A percentile compares a stretch with the other conserved stretches of the same genome.
Conservation (phyloP, 2,329 filamentous ascomycete species). For the Cercospora zeina region DNA sequence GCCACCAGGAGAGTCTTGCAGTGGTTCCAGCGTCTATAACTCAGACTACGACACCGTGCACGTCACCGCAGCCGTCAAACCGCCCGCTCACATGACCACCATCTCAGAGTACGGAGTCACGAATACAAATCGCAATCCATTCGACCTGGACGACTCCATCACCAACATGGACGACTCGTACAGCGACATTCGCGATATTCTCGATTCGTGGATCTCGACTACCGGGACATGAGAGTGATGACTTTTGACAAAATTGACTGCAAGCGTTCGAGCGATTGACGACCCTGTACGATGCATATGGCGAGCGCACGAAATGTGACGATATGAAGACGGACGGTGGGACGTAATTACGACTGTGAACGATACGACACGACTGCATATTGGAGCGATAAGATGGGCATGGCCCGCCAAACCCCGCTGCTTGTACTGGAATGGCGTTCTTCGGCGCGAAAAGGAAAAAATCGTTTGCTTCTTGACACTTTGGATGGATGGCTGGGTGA, state of each 20-base stretch:
- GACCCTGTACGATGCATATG: constrained; percentile 15
- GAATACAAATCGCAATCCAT: constrained; percentile 64
- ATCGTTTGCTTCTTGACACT: constrained; percentile 11
- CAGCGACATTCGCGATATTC: constrained; percentile 31
- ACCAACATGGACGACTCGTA: constrained; percentile 27
- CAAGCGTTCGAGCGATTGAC: constrained; percentile 14
- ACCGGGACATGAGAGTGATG: constrained; percentile 14
- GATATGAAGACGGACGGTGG: constrained; percentile 18
- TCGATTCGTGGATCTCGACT: constrained; percentile 30
- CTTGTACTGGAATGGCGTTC: constrained; percentile 10
- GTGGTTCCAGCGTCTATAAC: constrained; percentile 35
- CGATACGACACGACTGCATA: constrained; percentile 21
- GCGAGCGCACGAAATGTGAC: constrained; percentile 19
- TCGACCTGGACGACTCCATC: constrained; percentile 26
- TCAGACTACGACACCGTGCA: constrained; percentile 33
- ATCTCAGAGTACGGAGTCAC: constrained; percentile 78
- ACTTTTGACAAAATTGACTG: constrained; percentile 15
- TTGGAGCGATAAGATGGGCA: constrained; percentile 5
- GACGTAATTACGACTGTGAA: constrained; percentile 24
- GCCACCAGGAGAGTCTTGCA: constrained; percentile 35
- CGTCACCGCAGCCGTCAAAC: constrained; percentile 27
- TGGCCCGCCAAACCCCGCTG: background rate
- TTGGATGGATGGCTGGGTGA: constrained; percentile 5
- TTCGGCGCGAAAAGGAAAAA: background rate
- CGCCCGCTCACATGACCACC: constrained; percentile 46